Conservation (phyloP, 169 alveolate species). For the Nephromyces sp. region DNA sequence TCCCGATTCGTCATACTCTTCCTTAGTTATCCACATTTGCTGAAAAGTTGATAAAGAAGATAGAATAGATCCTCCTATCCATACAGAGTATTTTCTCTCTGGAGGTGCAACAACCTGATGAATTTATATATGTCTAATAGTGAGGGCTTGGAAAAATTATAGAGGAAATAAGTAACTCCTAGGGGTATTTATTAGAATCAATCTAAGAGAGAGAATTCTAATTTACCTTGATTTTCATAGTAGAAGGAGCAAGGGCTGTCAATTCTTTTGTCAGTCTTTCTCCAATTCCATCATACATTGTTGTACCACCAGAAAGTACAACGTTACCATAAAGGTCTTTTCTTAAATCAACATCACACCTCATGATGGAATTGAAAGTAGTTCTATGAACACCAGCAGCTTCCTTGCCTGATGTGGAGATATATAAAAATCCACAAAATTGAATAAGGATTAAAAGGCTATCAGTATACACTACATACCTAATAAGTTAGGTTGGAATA, state of each 20-base stretch:
- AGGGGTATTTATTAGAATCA: not conserved
- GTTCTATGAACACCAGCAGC: conserved; percentile 89
- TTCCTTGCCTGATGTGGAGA: conserved; percentile 56
- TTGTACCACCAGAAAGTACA: conserved; percentile 95
- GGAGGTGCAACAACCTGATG: conserved; percentile 88
- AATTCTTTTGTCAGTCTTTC: conserved; percentile 94
- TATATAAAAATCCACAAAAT: not conserved
- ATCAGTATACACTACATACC: conserved; percentile 52
- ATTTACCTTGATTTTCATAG: conserved; percentile 83
- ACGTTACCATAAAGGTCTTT: conserved; percentile 88
- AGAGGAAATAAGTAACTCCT: not conserved
- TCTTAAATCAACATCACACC: conserved; percentile 90
- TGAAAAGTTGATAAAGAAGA: conserved; percentile 90
- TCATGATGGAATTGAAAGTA: conserved; percentile 88
- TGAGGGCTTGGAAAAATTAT: not conserved
- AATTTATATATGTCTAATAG: not conserved
- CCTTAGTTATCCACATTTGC: conserved; percentile 95
- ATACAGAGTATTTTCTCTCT: conserved; percentile 93
- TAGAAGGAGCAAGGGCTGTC: conserved; percentile 87
- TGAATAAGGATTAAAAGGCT: not conserved
- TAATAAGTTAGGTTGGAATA: conserved; percentile 86
- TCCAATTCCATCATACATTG: conserved; percentile 91
- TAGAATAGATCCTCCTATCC: conserved; percentile 97
- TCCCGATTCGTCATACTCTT: conserved; percentile 96
- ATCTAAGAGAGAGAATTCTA: not conserved